These are phyloP conservation scores for Cryphonectria parasitica DNA, from an alignment of 2,329 filamentous ascomycete genomes.

Conservation along the genomic window DNA sequence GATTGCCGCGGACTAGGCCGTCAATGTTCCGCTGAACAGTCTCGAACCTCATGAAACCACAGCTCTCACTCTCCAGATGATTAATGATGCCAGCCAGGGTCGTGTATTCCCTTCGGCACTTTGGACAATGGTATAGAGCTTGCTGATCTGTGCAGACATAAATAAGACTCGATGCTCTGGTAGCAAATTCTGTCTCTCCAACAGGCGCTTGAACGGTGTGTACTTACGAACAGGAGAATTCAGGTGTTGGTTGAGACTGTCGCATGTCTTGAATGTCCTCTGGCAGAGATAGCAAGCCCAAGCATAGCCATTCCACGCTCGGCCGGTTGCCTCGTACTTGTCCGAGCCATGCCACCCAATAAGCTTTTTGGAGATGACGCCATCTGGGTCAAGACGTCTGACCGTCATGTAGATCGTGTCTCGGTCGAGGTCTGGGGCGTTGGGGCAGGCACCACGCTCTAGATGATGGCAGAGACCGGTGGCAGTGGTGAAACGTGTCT, in stretches of 20 bases:
- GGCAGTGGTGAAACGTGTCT: constrained; percentile 48
- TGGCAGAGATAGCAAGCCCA: constrained; percentile 62
- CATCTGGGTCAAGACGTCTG: constrained; percentile 48
- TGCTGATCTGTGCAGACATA: constrained; percentile 40
- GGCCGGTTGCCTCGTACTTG: constrained; percentile 43
- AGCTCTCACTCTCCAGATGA: constrained; percentile 50
- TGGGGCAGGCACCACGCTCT: constrained; percentile 57
- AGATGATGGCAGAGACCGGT: constrained; percentile 61
- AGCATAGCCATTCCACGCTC: constrained; percentile 47
- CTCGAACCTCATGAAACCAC: constrained; percentile 44
- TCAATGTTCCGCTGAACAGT: constrained; percentile 38
- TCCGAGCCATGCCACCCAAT: constrained; percentile 48
- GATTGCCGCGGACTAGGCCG: constrained; percentile 31
- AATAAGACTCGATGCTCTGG: constrained; percentile 37
- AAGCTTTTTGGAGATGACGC: constrained; percentile 55
- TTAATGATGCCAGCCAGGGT: constrained; percentile 46
- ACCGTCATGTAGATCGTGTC: constrained; percentile 52
- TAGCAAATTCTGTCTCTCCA: background rate
- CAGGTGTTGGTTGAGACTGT: constrained; percentile 55
- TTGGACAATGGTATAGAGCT: constrained; percentile 47
- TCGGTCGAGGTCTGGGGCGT: constrained; percentile 49
- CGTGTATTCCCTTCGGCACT: constrained; percentile 45
- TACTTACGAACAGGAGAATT: constrained; percentile 54
- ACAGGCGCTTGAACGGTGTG: constrained; percentile 31
- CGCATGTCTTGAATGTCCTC: constrained; percentile 42